These are phyloP conservation scores for Rhizoclosmatium sp. DNA, from an alignment of 192 early-diverging fungal species.

Conservation along the genomic window DNA sequence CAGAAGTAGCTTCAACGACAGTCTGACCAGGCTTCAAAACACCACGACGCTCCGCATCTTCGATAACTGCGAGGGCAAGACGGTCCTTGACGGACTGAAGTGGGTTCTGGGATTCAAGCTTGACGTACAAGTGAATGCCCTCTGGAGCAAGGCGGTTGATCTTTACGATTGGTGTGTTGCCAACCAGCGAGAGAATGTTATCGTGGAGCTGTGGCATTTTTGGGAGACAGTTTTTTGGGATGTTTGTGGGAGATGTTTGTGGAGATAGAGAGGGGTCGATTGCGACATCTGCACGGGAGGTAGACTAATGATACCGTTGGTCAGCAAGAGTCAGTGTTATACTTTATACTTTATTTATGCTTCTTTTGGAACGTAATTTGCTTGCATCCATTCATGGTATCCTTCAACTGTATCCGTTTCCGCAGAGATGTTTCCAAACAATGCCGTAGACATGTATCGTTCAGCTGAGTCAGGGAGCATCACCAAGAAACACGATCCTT, in stretches of 20 bases:
- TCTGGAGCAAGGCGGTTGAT: constrained; percentile 46
- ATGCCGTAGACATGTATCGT: constrained; percentile 42
- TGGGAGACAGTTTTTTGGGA: background rate
- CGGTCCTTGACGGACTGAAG: constrained; percentile 50
- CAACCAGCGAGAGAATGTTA: constrained; percentile 42
- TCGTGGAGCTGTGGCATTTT: constrained; percentile 21
- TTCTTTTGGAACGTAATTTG: background rate
- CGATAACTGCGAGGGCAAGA: constrained; percentile 48
- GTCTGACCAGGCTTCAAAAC: constrained; percentile 62
- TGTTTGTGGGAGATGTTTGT: too few relatives aligned
- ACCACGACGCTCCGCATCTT: constrained; percentile 50
- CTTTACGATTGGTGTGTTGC: constrained; percentile 42
- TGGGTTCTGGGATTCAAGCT: constrained; percentile 51
- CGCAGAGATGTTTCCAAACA: constrained; percentile 44
- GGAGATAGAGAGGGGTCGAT: too few relatives aligned
- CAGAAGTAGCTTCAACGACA: constrained; percentile 69
- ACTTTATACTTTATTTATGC: too few relatives aligned
- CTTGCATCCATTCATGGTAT: background rate
- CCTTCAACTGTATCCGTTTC: constrained; percentile 19
- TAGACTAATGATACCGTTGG: too few relatives aligned
- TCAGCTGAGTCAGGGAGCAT: constrained; percentile 49
- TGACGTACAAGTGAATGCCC: constrained; percentile 47
- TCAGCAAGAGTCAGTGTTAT: background rate
- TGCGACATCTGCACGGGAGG: too few relatives aligned
- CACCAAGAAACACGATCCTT: constrained; percentile 36